Percentiles rank a stretch among this genome's conserved stretches.
These are phyloP conservation scores for Aphanomyces euteiches DNA, from an alignment of 352 stramenopile genomes.

Conservation along the genomic window DNA sequence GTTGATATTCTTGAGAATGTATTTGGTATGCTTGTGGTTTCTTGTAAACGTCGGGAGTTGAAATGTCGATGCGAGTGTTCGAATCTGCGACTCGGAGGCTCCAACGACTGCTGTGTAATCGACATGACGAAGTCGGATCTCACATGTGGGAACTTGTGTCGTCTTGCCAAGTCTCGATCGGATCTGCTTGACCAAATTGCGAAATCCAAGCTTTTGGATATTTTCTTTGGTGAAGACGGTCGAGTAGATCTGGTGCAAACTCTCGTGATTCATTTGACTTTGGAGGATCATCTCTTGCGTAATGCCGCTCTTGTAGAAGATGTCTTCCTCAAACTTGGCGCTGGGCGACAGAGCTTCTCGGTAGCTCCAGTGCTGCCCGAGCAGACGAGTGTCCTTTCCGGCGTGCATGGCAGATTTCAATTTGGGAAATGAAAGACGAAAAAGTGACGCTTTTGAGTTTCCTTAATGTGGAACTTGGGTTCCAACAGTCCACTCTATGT, in stretches of 20 bases:
- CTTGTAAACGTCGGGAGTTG: neutral
- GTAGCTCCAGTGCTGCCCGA: neutral
- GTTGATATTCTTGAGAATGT: conserved; percentile 28
- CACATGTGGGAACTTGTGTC: conserved; percentile 10
- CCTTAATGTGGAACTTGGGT: no score
- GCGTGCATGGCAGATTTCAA: no score
- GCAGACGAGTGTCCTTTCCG: no score
- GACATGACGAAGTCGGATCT: conserved; percentile 9
- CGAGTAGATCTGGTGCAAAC: conserved; percentile 26
- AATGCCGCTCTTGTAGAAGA: conserved; percentile 12
- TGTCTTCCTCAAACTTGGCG: neutral
- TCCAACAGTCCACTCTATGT: no score
- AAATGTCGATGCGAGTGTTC: conserved; percentile 15
- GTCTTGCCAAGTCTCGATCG: conserved; percentile 15
- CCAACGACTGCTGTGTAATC: conserved; percentile 14
- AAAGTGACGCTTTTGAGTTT: no score
- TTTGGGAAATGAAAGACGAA: no score
- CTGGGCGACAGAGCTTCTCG: neutral
- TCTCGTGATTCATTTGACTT: conserved; percentile 17
- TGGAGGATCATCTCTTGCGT: conserved; percentile 25
- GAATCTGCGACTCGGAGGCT: neutral
- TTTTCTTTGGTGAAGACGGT: conserved; percentile 28
- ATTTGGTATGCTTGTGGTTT: neutral
- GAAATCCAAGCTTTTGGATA: conserved; percentile 27
- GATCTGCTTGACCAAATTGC: conserved; percentile 26